These are phyloP conservation scores for Dothistroma septosporum DNA, from an alignment of 2,329 filamentous ascomycete species.

Conservation along the genomic window DNA sequence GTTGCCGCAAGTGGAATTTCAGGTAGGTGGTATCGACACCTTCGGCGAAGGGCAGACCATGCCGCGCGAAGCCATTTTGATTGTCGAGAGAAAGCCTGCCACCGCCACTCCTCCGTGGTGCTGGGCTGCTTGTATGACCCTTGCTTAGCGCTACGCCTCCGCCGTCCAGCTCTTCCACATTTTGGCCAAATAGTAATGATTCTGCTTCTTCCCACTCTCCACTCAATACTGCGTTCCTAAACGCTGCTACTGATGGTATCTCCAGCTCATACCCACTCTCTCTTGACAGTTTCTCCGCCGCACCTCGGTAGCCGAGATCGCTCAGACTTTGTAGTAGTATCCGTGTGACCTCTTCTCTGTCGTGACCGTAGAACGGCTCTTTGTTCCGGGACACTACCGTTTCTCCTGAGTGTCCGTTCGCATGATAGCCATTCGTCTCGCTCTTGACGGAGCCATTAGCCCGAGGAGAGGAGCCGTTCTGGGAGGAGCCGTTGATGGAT, in stretches of 20 bases:
- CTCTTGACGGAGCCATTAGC: slow-evolving; percentile 40
- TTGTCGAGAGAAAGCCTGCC: slow-evolving; percentile 24
- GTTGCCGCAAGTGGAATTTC: slow-evolving; percentile 82
- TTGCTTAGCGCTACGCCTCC: slow-evolving; percentile 39
- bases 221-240: slow-evolving; percentile 71
- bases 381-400: slow-evolving; percentile 28
- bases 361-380: slow-evolving; percentile 71
- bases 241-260: slow-evolving; percentile 78
- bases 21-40: slow-evolving; percentile 73
- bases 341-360: slow-evolving; percentile 87
- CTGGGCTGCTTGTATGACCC: slow-evolving; percentile 17
- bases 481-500: slow-evolving; percentile 37
- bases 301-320: slow-evolving; percentile 78
- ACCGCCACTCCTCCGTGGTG: slow-evolving; percentile 22
- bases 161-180: slow-evolving; percentile 38
- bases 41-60: slow-evolving; percentile 68
- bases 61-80: slow-evolving; percentile 26
- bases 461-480: slow-evolving; percentile 31
- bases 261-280: slow-evolving; percentile 89
- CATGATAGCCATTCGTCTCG: slow-evolving; percentile 44
- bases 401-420: slow-evolving; percentile 35
- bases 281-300: slow-evolving; percentile 68
- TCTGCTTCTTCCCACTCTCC: slow-evolving; percentile 88
- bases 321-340: slow-evolving; percentile 86
- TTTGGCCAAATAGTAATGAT: slow-evolving; percentile 62